Evolutionary conservation across 495 filamentous ascomycete genomes (phyloP), one percentile per base, ranked within the genome.

Genomic region (Penicillium alfredii): DNA sequence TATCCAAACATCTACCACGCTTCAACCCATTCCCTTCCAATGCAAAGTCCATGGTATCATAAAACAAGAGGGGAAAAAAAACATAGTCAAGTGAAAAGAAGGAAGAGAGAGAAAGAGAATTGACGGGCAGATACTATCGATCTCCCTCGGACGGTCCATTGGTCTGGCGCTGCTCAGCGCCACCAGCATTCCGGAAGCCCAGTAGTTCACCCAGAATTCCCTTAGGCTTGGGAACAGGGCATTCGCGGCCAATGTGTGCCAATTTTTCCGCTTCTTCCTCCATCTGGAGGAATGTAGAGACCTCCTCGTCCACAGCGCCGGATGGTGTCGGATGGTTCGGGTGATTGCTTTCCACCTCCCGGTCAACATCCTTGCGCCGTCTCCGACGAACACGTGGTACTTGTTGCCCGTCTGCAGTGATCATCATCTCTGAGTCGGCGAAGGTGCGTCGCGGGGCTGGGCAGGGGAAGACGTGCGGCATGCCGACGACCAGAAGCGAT

Each of bases 401-500:
- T 40, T 60, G 61, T 50, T 69, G 68, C 21, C 65, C 65, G 25
- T 67, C 70, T 29, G 75, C 61, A 23, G 64, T 64, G 32, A 71
- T 55, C 19, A 66, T 60, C 48, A 74, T 72, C 19, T 80, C 77
- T 23, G 73, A 81, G 56, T 90, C 84, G 48, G 83, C 79, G 42
- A 79, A 80, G 20, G 80, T 77, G 24, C 78, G 69, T 41, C 82
- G 73, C n/a, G 83, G 83, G 33, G 86, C 82, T 4, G 92, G 92
- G 60, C 92, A 98, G 1, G 92, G 92, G 29, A 98, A 73, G n/a
- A 93, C 52, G 53, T 98, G 92, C 16, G 92, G 92, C 33, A 94
- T 69, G 26, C 76, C 85, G 42, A 98, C 92, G 39, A 96, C 86
- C 45, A 94, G 72, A 56, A 98, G 93, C 45, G 82, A 86, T 14